phyloP scores from a whole-genome alignment of 2,329 filamentous ascomycete genomes.

The Colletotrichum cordylinicola region DNA sequence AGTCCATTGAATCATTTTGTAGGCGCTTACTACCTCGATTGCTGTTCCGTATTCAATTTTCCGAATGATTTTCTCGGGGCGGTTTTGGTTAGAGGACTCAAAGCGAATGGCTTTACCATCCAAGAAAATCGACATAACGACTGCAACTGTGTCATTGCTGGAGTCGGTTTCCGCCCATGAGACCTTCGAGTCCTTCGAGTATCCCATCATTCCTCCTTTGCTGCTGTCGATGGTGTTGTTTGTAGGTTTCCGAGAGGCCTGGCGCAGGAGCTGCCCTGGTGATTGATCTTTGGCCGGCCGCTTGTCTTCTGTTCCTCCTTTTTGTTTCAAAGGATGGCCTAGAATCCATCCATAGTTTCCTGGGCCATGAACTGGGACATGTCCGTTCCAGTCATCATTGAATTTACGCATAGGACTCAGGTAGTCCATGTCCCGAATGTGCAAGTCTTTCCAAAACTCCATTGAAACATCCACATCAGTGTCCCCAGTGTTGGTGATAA shows the following conservation, averaged over 20 bases:
- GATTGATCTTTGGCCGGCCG: background rate
- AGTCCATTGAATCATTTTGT: background rate
- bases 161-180: background rate
- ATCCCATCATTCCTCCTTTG: background rate
- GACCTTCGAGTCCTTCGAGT: too few relatives aligned
- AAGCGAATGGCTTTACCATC: background rate
- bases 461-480: background rate
- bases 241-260: background rate
- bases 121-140: background rate
- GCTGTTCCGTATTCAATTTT: too few relatives aligned
- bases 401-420: background rate
- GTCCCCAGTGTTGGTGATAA: background rate
- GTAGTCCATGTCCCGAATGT: background rate
- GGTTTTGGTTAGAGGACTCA: background rate
- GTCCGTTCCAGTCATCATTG: background rate
- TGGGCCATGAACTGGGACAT: background rate
- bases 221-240: accelerated
- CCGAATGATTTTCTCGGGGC: too few relatives aligned
- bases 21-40: background rate
- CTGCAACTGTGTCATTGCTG: background rate
- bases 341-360: background rate
- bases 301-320: background rate
- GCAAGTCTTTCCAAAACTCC: background rate
- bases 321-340: accelerated
- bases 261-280: background rate